Percentiles rank a stretch among this genome's conserved stretches.
Evolutionary conservation across 805 yeast species (phyloP).

Genomic region (Debaryomyces maramus): DNA sequence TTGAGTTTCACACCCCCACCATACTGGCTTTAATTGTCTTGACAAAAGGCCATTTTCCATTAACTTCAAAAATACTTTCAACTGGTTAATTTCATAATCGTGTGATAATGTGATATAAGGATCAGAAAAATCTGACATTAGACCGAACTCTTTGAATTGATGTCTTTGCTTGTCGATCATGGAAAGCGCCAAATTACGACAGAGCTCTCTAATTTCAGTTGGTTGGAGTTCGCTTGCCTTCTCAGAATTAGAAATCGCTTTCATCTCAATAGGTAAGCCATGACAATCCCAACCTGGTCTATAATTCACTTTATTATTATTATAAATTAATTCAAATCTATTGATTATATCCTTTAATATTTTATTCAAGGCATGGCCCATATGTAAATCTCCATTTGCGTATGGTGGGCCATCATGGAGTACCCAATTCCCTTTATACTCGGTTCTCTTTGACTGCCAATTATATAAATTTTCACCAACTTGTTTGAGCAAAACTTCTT

Average conservation of each 20-base stretch:
- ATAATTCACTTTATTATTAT: constrained; percentile 65
- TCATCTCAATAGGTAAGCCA: constrained; percentile 93
- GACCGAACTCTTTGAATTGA: constrained; percentile 68
- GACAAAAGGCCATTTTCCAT: constrained; percentile 66
- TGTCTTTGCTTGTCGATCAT: constrained; percentile 64
- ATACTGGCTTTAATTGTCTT: constrained; percentile 91
- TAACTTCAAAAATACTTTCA: constrained; percentile 66
- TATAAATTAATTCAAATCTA: constrained; percentile 59
- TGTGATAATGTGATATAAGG: constrained; percentile 74
- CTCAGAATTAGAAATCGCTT: constrained; percentile 48
- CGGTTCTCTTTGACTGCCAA: constrained; percentile 47
- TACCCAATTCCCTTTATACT: constrained; percentile 48
- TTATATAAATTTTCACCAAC: constrained; percentile 61
- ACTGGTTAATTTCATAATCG: constrained; percentile 72
- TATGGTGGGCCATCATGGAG: constrained; percentile 98
- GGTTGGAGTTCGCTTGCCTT: constrained; percentile 31
- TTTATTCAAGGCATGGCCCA: constrained; percentile 92
- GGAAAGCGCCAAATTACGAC: constrained; percentile 65
- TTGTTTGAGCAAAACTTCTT: constrained; percentile 44
- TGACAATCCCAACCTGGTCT: constrained; percentile 99
- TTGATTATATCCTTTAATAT: constrained; percentile 82
- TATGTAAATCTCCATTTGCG: constrained; percentile 91
- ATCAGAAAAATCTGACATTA: constrained; percentile 78
- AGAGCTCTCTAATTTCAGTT: constrained; percentile 61
- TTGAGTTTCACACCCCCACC: constrained; percentile 93